Evolutionary conservation across 2,329 filamentous ascomycete species (phyloP).

Genomic region (Malbranchea cinnamomea): DNA sequence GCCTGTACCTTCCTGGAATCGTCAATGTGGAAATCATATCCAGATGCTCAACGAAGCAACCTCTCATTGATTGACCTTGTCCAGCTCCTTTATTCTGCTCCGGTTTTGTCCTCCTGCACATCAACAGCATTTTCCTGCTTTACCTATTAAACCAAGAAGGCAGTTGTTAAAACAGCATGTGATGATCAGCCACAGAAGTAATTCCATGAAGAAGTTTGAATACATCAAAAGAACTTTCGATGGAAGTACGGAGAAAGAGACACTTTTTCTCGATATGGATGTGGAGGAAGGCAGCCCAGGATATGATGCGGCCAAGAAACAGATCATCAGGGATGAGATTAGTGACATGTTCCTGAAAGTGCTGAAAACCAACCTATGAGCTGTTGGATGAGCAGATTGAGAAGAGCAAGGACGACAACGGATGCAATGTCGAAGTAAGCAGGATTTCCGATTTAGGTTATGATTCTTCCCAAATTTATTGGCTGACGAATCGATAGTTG

Average conservation of each 20-base stretch:
- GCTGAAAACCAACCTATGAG: slow-evolving; percentile 3
- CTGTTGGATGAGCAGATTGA: slow-evolving; percentile 4
- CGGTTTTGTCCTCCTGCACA: too few relatives aligned
- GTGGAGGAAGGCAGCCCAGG: slow-evolving; percentile 1
- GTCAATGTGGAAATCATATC: too few relatives aligned
- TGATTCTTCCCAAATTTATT: too few relatives aligned
- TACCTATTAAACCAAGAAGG: too few relatives aligned
- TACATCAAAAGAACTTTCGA: slow-evolving; percentile 13
- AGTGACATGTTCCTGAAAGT: slow-evolving; percentile 7
- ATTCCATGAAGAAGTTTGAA: slow-evolving; percentile 18
- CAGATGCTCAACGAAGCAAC: too few relatives aligned
- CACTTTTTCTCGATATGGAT: slow-evolving; percentile 5
- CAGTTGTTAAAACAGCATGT: too few relatives aligned
- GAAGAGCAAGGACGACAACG: background rate
- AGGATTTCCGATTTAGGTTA: too few relatives aligned
- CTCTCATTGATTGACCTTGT: too few relatives aligned
- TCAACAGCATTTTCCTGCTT: too few relatives aligned
- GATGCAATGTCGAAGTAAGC: slow-evolving; percentile 4
- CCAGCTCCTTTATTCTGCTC: too few relatives aligned
- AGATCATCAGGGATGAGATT: slow-evolving; percentile 6
- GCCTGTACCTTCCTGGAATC: too few relatives aligned
- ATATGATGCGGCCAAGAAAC: background rate
- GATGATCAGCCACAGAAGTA: slow-evolving; percentile 13
- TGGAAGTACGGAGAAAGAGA: background rate
- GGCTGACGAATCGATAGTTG: slow-evolving; percentile 1